Evolutionary conservation across 257 asterid species (phyloP).

Genomic region (Parsonsia alboflavescens): DNA sequence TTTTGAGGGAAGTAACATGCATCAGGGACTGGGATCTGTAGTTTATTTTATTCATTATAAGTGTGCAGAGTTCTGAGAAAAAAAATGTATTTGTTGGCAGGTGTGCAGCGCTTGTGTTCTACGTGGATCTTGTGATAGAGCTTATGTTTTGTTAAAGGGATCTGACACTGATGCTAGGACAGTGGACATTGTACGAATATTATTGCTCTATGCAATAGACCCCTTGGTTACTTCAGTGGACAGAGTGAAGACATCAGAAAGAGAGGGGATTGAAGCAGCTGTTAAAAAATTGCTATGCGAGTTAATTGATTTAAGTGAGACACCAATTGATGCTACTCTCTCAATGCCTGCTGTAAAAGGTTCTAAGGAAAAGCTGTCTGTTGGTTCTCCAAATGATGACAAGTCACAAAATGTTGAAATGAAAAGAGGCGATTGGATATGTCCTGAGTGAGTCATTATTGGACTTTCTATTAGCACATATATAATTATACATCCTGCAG

Average conservation of each 20-base stretch:
- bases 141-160: slow-evolving; percentile 51
- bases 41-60: not conserved
- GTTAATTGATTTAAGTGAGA: slow-evolving; percentile 71
- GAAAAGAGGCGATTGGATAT: slow-evolving; percentile 74
- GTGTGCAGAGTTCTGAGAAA: not conserved
- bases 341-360: slow-evolving; percentile 39
- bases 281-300: slow-evolving; percentile 63
- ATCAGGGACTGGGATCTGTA: not conserved
- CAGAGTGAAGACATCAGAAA: slow-evolving; percentile 45
- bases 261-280: slow-evolving; percentile 60
- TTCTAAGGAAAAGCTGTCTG: slow-evolving; percentile 29
- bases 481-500: not conserved
- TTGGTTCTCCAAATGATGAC: slow-evolving; percentile 19
- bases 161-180: slow-evolving; percentile 72
- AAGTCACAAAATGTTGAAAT: slow-evolving; percentile 31
- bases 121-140: slow-evolving; percentile 88
- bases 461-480: not conserved
- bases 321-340: slow-evolving; percentile 47
- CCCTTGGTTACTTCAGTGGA: slow-evolving; percentile 43
- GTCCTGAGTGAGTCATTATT: slow-evolving; percentile 52
- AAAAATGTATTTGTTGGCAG: slow-evolving; percentile 30
- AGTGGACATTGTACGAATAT: slow-evolving; percentile 70
- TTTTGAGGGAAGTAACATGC: not conserved
- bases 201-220: slow-evolving; percentile 65
- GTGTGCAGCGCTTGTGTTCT: slow-evolving; percentile 74